These are phyloP conservation scores for Kurtzmaniella quercitrusa DNA, from an alignment of 1,139 yeast species.

Conservation along the genomic window DNA sequence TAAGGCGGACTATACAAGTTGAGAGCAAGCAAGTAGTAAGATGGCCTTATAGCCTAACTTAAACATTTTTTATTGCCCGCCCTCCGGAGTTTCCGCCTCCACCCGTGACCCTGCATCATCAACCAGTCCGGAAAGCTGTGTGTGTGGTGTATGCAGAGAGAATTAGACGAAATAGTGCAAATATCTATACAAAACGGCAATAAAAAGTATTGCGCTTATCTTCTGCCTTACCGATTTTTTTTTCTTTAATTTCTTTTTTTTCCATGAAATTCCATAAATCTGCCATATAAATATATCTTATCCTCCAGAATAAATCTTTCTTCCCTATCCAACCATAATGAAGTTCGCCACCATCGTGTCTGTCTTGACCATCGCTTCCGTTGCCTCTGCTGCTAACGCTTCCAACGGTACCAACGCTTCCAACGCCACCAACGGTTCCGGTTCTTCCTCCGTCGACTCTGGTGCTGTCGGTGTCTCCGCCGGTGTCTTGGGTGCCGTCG, in stretches of 20 bases:
- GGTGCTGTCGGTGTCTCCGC: slow-evolving; percentile 10
- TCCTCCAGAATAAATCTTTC: background rate
- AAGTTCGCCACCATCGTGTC: slow-evolving; percentile 45
- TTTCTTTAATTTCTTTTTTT: background rate
- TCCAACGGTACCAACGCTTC: slow-evolving; percentile 29
- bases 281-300: background rate
- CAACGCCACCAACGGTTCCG: slow-evolving; percentile 15
- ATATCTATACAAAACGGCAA: background rate
- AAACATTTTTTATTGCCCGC: no score
- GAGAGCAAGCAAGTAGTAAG: no score
- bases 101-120: background rate
- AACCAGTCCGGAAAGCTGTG: background rate
- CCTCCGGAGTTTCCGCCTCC: background rate
- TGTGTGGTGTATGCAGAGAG: background rate
- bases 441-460: slow-evolving; percentile 7
- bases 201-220: background rate
- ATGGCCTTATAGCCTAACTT: no score
- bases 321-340: slow-evolving; percentile 22
- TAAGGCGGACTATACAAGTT: no score
- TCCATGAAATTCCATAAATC: background rate
- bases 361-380: slow-evolving; percentile 37
- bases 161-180: background rate
- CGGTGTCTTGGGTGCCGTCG: slow-evolving; percentile 38
- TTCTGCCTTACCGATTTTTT: background rate
- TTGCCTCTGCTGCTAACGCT: slow-evolving; percentile 41